Evolutionary conservation across 306 rosid species (phyloP).

Genomic region (Mucuna pruriens): DNA sequence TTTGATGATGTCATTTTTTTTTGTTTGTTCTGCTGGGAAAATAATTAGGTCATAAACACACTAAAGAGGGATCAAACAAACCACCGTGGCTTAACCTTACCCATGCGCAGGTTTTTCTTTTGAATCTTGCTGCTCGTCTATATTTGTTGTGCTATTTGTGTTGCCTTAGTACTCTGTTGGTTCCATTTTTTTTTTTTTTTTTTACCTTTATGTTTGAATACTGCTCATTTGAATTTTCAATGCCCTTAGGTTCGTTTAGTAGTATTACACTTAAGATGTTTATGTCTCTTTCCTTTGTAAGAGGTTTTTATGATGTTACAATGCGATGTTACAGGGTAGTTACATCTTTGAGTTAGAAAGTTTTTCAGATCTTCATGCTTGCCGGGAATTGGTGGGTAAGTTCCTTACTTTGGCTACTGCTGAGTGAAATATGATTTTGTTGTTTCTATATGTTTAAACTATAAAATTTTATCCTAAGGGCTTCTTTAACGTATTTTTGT

Average conservation of each 20-base stretch:
- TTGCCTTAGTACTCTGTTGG: neutral
- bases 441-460: neutral
- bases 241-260: conserved; percentile 3
- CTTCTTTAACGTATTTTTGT: neutral
- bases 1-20: neutral
- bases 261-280: conserved; percentile 4
- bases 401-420: conserved; percentile 27
- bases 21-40: conserved; percentile 16
- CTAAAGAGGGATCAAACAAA: conserved; percentile 88
- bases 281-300: conserved; percentile 5
- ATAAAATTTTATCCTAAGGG: neutral
- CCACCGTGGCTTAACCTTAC: conserved; percentile 90
- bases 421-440: conserved; percentile 12
- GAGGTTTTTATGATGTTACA: neutral
- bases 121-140: conserved; percentile 8
- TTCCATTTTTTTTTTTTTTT: neutral
- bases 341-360: conserved; percentile 86
- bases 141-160: conserved; percentile 9
- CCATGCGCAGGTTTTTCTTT: conserved; percentile 63
- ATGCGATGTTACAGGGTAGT: conserved; percentile 68
- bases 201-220: neutral
- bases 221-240: neutral
- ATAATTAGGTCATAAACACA: conserved; percentile 71
- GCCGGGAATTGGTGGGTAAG: conserved; percentile 89
- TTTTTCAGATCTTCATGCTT: conserved; percentile 77